Evolutionary conservation across 1,139 yeast genomes (phyloP).

Genomic region (Zygosaccharomyces sapae): DNA sequence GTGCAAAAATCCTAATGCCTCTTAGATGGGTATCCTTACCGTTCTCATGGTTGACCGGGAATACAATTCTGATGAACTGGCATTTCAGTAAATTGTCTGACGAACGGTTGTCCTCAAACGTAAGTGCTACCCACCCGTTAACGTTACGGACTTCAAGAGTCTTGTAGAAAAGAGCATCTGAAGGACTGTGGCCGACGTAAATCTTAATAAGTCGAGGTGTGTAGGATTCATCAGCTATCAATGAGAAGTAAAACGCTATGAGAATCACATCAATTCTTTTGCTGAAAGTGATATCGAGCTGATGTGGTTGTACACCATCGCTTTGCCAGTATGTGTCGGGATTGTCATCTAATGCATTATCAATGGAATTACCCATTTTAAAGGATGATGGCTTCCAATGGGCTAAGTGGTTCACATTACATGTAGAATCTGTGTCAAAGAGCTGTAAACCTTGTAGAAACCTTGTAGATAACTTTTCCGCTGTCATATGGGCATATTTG

Average conservation of each 20-base stretch:
- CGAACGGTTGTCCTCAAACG: slow-evolving; percentile 57
- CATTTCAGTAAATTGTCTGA: slow-evolving; percentile 61
- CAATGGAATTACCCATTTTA: slow-evolving; percentile 70
- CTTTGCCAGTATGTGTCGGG: slow-evolving; percentile 89
- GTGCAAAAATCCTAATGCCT: slow-evolving; percentile 57
- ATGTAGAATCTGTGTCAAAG: slow-evolving; percentile 25
- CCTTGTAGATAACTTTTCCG: slow-evolving; percentile 18
- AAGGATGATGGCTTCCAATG: slow-evolving; percentile 79
- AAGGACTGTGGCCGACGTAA: slow-evolving; percentile 80
- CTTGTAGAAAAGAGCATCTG: slow-evolving; percentile 75
- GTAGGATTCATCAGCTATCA: slow-evolving; percentile 81
- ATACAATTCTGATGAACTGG: slow-evolving; percentile 62
- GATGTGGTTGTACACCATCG: slow-evolving; percentile 92
- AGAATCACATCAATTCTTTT: slow-evolving; percentile 69
- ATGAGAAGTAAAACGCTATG: slow-evolving; percentile 59
- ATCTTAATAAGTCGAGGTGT: slow-evolving; percentile 75
- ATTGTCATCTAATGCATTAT: slow-evolving; percentile 67
- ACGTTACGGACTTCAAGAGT: slow-evolving; percentile 65
- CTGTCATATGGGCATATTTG: slow-evolving; percentile 12
- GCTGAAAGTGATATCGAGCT: slow-evolving; percentile 75
- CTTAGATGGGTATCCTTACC: slow-evolving; percentile 94
- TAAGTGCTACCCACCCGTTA: slow-evolving; percentile 79
- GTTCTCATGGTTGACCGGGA: slow-evolving; percentile 83
- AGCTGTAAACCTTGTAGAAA: slow-evolving; percentile 24
- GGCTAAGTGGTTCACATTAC: slow-evolving; percentile 77